Evolutionary conservation across 2,329 filamentous ascomycete genomes (phyloP), one percentile per base, ranked within the genome.

Genomic region (Chrysoporthe deuterocubensis): DNA sequence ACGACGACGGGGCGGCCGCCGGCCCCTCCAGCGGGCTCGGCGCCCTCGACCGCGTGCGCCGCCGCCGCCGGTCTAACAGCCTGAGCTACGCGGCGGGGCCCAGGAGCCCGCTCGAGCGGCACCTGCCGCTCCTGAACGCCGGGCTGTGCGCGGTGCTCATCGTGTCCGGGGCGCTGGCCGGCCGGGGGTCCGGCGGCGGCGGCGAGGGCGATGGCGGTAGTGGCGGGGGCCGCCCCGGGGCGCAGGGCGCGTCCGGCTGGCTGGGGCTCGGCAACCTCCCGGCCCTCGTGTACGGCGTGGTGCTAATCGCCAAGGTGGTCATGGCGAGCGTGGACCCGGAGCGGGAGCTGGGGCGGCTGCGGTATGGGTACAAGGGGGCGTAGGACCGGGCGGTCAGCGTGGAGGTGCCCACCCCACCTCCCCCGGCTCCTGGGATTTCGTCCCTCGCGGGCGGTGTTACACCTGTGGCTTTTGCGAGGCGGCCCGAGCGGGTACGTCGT

Each of bases 281-380:
- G 0, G 81, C 79, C 0, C 76, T 89, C 1, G 84, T 93, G 1
- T 89, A 92, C 73, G 82, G 72, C 0, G 81, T 91, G 26, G 83
- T 89, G 6, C 73, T 93, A 67, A 77, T 85, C 59, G 87, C 87
- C 42, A 89, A 93, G 78, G 78, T 86, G 63, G 82, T 91, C 74
- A 89, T 94, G 85, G 84, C 85, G 3, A 84, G 88, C 60, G 85
- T 94, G 9, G 90, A 94, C 78, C 86, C 92, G 5, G 89, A 87
- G 74, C 79, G 81, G 70, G 90, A 91, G 74, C 78, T 94, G 72
- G 81, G 84, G 61, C 81, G 78, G 65, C 80, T 92, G 74, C 87
- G 81, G 76, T 92, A 92, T 78, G 82, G 84, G 65, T 90, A 88
- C 74, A 92, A 90, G 74, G 90, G 90, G 3, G 90, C 89, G 54